Evolutionary conservation across 306 rosid species (phyloP).

Genomic region (Cyclanthera cordifolia): DNA sequence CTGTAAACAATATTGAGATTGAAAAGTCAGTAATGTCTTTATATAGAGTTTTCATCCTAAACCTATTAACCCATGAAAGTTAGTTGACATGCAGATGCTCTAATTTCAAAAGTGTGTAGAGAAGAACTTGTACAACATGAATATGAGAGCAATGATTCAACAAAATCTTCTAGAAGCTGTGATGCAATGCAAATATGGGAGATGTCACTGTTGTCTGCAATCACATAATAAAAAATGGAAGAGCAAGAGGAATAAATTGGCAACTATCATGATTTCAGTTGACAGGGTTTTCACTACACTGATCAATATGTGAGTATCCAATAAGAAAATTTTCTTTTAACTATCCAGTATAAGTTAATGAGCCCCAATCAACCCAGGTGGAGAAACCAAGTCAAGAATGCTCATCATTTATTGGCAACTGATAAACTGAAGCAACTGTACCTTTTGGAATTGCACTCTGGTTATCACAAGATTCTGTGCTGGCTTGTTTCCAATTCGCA

Average conservation of each 20-base stretch:
- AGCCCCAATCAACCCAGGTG: not conserved
- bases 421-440: not conserved
- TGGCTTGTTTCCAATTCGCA: slow-evolving; percentile 56
- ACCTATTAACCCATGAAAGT: no score
- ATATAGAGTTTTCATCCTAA: no score
- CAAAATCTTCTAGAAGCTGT: not conserved
- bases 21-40: no score
- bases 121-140: not conserved
- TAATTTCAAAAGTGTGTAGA: not conserved
- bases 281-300: not conserved
- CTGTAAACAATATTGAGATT: no score
- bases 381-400: not conserved
- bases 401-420: not conserved
- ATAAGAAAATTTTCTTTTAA: not conserved
- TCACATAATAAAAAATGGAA: not conserved
- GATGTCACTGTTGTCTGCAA: not conserved
- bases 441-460: slow-evolving; percentile 59
- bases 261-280: not conserved
- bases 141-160: not conserved
- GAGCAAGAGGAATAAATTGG: not conserved
- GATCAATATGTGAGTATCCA: not conserved
- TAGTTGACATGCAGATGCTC: not conserved
- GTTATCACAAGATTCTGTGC: slow-evolving; percentile 44
- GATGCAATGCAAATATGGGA: not conserved
- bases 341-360: not conserved